Base-by-base conservation (phyloP, 768 basidiomycete genomes). In the Sutorius australiensis region DNA sequence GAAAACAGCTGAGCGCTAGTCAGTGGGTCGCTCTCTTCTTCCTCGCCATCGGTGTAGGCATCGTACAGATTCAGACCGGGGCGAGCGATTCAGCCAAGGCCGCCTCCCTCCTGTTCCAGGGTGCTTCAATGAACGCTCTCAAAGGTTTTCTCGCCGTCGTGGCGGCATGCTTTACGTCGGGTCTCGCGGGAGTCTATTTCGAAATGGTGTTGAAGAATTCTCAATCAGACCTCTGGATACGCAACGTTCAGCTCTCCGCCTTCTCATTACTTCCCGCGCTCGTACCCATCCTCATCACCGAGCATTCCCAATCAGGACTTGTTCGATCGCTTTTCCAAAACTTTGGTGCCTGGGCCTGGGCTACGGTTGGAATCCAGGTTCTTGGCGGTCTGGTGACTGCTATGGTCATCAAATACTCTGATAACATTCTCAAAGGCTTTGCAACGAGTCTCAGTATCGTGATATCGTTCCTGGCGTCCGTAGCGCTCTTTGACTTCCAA, bases 151-250 rank as follows among this genome's bases (percentile, higher is more conserved):
- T 89, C 44, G 95, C 95, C 1, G 95, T 98, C 47, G 78, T 83
- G 7, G 82, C 86, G 13, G 94, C 95, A 0, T 98, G 95, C 74
- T 84, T 95, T 67, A 97, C 95, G 0, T 95, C 93, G 0, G 95
- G 95, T 24, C 82, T 98, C 41, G 95, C 95, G 0, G 95, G 95
- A 6, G 95, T 98, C 27, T 98, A 98, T 73, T 98, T 98, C 61
- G 95, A 98, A 74, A 94, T 95, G 89, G 93, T 94, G 33, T 76
- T 95, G 59, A 98, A 95, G 75, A 86, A 87, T 61, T 89, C 90
- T 3, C 85, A 85, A 60, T 80, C 86, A 4, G 92, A 97, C 72
- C 78, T 98, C 11, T 98, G 95, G 95, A 86, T 95, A 53, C 89
- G 95, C 65, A 98, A 98, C 68, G 88, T 95, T 55, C 95, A 98